Evolutionary conservation across 2,329 filamentous ascomycete genomes (phyloP), one percentile per base, ranked within the genome.

Genomic region (Geosmithia morbida): DNA sequence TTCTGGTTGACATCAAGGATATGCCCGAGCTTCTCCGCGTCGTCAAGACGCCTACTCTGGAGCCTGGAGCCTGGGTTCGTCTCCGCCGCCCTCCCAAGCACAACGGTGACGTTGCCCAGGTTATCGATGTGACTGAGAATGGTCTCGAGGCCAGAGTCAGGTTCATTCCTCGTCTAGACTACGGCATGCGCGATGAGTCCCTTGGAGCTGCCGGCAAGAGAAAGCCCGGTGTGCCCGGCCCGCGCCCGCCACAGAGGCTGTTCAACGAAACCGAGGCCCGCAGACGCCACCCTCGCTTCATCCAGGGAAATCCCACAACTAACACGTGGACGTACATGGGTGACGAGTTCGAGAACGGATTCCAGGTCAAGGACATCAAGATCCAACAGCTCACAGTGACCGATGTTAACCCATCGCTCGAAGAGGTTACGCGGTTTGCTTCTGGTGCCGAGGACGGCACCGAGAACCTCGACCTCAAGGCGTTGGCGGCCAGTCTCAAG

Each of bases 21-120:
- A 95, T 96, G 82, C 90, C 92, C 2, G 92, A 97, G 64, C 75
- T 98, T n/a, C 73, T 98, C 17, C 81, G 88, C 46, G 87, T 94
- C 26, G 82, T 80, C 51, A 95, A 95, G 68, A 90, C 85, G 2
- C 85, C 88, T 44, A 81, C 81, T 22, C 71, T 98, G 33, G 81
- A 92, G 55, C 85, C 84, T 10, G 90, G 90, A 52, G 87, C 87
- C 39, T 98, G 92, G 76, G 90, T 97, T 46, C 87, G 92, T 52
- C 80, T 97, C 52, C 83, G 81, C 61, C 79, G 86, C 47, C 81
- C 81, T 2, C 75, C 82, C 43, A 85, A 89, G 60, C 94, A 98
- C 64, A 78, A 79, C 41, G 86, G 86, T 18, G 92, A 98, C 71
- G 70, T 98, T 55, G 92, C 87, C 5, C 87, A 95, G 63, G 85